Base-by-base conservation (phyloP, 306 rosid genomes). In the Vicia sativa region DNA sequence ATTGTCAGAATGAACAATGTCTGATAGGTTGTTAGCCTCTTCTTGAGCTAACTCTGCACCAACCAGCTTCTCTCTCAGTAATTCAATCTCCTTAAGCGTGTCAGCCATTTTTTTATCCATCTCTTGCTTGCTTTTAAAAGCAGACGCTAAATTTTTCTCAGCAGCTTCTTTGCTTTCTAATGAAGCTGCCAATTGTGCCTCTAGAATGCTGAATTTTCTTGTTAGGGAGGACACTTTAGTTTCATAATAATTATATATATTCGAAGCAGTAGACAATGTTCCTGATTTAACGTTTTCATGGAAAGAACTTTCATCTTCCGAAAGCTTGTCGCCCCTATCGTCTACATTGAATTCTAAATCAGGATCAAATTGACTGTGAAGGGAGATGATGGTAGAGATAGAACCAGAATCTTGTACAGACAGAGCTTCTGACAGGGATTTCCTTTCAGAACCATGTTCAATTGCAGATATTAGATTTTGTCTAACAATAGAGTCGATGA, bases 401-500 rank as follows among this genome's bases (percentile, higher is more conserved):
- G 87, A 64, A 78, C 72, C 79, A 53, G 81, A 74, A 74, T 90
- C 96, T 23, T 64, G 41, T 38, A 73, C 35, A 63, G 79, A 75
- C 35, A 84, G 62, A 71, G 91, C 71, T 70, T 90, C 96, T 0
- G 99, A 93, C 45, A 90, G 80, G 62, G 99, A 93, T 82, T 85
- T 88, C 80, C 99, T 82, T 76, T 90, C 99, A 64, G 92, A 93
- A 73, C 96, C 97, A 82, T 82, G 91, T 63, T 87, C 92, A 68
- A 82, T 79, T 52, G 77, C 87, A 58, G 96, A 86, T 67, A 87
- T 89, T 73, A 86, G 78, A 82, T 81, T 87, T 80, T 80, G 86
- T 81, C 80, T 78, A 63, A 74, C 70, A 66, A 74, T 77, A 3
- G 89, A 58, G 71, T 85, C 82, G 50, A 68, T 80, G 9, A 82